Evolutionary conservation across 2,329 filamentous ascomycete species (phyloP).

Genomic region (Dendryphion nanum): DNA sequence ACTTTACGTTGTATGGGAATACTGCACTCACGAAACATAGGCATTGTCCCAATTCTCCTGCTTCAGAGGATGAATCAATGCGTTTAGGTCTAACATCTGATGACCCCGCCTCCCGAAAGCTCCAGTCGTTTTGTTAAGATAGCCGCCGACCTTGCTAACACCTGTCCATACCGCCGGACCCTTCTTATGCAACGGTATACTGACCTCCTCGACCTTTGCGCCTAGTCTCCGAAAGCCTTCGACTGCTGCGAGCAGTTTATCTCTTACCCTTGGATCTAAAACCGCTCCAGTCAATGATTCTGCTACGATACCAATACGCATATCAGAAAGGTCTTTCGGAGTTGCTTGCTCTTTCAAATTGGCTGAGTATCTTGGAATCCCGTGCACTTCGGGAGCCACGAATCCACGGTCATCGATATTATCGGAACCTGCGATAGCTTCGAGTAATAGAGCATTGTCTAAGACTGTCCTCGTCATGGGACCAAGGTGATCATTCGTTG

Average conservation of each 20-base stretch:
- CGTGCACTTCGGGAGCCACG: slow-evolving; percentile 26
- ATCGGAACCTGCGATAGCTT: slow-evolving; percentile 50
- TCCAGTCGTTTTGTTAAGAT: slow-evolving; percentile 42
- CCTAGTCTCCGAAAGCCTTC: slow-evolving; percentile 46
- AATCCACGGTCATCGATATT: slow-evolving; percentile 47
- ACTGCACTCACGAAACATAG: slow-evolving; percentile 42
- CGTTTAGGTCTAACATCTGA: slow-evolving; percentile 52
- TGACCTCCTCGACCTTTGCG: slow-evolving; percentile 51
- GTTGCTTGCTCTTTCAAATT: no score
- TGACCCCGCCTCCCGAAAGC: slow-evolving; percentile 49
- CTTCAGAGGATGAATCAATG: slow-evolving; percentile 47
- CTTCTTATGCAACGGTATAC: slow-evolving; percentile 50
- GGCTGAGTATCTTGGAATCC: slow-evolving; percentile 26
- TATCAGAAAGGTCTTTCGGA: slow-evolving; percentile 14
- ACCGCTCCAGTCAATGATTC: slow-evolving; percentile 8
- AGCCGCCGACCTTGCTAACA: slow-evolving; percentile 44
- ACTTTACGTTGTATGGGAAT: no score
- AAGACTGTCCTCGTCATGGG: slow-evolving; percentile 46
- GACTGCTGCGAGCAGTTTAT: slow-evolving; percentile 44
- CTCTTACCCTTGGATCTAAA: slow-evolving; percentile 39
- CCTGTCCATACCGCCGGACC: slow-evolving; percentile 53
- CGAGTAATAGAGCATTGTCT: slow-evolving; percentile 45
- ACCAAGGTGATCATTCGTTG: slow-evolving; percentile 52
- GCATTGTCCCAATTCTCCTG: slow-evolving; percentile 52
- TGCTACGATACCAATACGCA: slow-evolving; percentile 29